Evolutionary conservation across 208 protist species (phyloP).

Genomic region (Crithidia thermophila): DNA sequence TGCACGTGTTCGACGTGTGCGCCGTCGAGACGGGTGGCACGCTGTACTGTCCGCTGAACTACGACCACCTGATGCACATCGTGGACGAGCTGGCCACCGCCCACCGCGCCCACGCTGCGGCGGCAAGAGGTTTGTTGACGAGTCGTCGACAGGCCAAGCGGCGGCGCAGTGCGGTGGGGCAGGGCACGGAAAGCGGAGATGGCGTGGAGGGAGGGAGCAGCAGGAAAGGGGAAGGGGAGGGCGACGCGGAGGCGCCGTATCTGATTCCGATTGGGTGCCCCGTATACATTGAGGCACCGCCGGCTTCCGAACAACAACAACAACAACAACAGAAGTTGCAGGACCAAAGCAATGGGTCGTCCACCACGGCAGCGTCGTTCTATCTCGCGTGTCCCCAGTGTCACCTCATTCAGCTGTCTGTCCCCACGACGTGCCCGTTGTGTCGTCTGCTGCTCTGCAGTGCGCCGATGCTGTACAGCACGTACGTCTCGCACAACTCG

Average conservation of each 20-base stretch:
- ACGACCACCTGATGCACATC: constrained; percentile 72
- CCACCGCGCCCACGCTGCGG: constrained; percentile 14
- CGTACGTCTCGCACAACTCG: constrained; percentile 67
- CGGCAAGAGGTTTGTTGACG: too few species aligned
- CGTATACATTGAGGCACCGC: constrained; percentile 35
- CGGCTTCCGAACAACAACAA: not conserved
- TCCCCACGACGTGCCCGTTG: constrained; percentile 78
- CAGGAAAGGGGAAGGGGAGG: constrained; percentile 1
- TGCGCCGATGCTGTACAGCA: constrained; percentile 62
- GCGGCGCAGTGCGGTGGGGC: not conserved
- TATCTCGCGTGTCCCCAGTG: constrained; percentile 84
- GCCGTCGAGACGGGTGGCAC: constrained; percentile 55
- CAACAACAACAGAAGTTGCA: constrained; percentile 1
- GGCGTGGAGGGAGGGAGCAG: not conserved
- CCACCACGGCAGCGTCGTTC: not conserved
- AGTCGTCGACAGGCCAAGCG: constrained; percentile 10
- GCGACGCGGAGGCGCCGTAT: constrained; percentile 4
- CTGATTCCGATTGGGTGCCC: constrained; percentile 80
- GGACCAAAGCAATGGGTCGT: not conserved
- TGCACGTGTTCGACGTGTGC: constrained; percentile 76
- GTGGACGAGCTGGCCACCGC: constrained; percentile 43
- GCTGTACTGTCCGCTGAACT: constrained; percentile 77
- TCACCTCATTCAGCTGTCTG: constrained; percentile 61
- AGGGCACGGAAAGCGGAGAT: too few species aligned
- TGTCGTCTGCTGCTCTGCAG: constrained; percentile 80